Conservation (phyloP, 2,329 filamentous ascomycete genomes). For the Magnaporthales sp. region DNA sequence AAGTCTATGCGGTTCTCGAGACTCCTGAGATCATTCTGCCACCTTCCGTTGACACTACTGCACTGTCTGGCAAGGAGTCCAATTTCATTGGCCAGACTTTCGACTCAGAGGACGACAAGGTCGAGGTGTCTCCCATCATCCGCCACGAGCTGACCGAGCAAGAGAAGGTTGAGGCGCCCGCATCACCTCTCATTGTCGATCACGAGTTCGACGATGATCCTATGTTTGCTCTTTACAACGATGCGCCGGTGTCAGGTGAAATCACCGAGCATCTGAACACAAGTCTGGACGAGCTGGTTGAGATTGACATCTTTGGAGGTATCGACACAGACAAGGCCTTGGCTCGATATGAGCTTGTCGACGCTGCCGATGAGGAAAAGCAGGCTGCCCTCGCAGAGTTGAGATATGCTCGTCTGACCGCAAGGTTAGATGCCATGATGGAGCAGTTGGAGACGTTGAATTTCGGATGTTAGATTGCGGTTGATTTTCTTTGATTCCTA, state of each 20-base stretch:
- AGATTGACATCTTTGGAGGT: conserved; percentile 39
- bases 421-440: conserved; percentile 25
- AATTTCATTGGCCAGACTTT: conserved; percentile 40
- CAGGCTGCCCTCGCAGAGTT: conserved; percentile 10
- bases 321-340: conserved; percentile 56
- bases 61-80: conserved; percentile 64
- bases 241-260: conserved; percentile 20
- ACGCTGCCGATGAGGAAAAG: conserved; percentile 41
- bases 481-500: not conserved
- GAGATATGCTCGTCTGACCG: conserved; percentile 39
- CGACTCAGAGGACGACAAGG: conserved; percentile 41
- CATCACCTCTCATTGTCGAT: conserved; percentile 33
- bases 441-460: conserved; percentile 28
- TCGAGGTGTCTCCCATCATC: conserved; percentile 40
- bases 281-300: conserved; percentile 31
- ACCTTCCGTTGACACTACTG: conserved; percentile 45
- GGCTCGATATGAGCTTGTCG: conserved; percentile 55
- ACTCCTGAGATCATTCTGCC: conserved; percentile 27
- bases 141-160: conserved; percentile 31
- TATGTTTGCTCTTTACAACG: conserved; percentile 48
- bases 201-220: conserved; percentile 55
- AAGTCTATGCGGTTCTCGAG: conserved; percentile 56
- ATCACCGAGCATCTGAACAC: conserved; percentile 23
- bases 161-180: conserved; percentile 20
- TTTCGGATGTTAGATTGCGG: conserved; percentile 16